Evolutionary conservation across 2,329 filamentous ascomycete genomes (phyloP).

Genomic region (Penicillium sp.): DNA sequence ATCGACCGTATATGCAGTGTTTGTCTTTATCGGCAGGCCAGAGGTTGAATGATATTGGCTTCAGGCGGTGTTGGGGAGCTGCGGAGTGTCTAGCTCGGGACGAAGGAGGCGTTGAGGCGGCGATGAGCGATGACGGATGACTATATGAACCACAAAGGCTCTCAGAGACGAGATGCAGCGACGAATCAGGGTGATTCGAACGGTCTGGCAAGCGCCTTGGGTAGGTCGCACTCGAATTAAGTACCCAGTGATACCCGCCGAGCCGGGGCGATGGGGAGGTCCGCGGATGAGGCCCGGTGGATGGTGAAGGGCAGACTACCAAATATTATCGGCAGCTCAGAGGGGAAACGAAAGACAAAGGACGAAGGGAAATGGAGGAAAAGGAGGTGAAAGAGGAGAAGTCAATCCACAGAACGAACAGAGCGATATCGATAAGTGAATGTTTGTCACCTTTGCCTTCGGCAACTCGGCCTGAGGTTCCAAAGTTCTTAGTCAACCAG

Average conservation of each 20-base stretch:
- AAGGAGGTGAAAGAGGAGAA: constrained; percentile 8
- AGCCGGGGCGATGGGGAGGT: constrained; percentile 2
- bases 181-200: constrained; percentile 9
- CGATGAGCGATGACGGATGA: background rate
- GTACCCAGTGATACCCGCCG: constrained; percentile 17
- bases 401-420: constrained; percentile 2
- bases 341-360: constrained; percentile 1
- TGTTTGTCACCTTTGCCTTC: constrained; percentile 23
- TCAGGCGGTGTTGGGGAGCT: background rate
- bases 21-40: background rate
- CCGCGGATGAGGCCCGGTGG: background rate
- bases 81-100: constrained; percentile 4
- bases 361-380: constrained; percentile 3
- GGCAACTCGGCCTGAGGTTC: background rate
- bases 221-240: constrained; percentile 14
- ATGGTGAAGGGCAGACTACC: background rate
- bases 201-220: constrained; percentile 14
- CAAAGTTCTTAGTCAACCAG: background rate
- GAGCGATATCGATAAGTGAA: constrained; percentile 22
- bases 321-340: background rate
- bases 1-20: background rate
- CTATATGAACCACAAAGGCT: constrained; percentile 7
- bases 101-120: constrained; percentile 8
- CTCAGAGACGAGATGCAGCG: constrained; percentile 11
- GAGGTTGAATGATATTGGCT: background rate